Base-by-base conservation (phyloP, 1,284 basidiomycete genomes). In the Porogramme epimiltina region DNA sequence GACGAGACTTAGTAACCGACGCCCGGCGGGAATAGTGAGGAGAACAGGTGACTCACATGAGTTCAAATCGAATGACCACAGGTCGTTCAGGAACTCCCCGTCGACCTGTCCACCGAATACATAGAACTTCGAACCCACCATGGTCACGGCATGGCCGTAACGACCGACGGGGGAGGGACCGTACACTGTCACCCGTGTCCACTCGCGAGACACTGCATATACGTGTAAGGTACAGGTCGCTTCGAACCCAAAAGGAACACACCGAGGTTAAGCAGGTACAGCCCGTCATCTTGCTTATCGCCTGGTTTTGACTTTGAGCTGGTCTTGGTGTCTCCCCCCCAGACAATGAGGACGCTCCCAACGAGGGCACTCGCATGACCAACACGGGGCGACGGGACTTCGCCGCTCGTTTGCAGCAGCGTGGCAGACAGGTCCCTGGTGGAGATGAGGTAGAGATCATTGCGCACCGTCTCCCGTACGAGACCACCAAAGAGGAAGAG, bases 101-200 rank as follows among this genome's bases (percentile, higher is more conserved):
- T 95, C 92, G n/a, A 95, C 93, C 70, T 99, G 96, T 28, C 97
- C 97, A 57, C 97, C 97, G 67, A 98, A 98, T 37, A 99, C 82
- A 67, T 93, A 93, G 74, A 99, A 97, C 66, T 85, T 89, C 58
- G 91, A 92, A 44, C 90, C 93, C 53, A 89, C 81, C 87, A 99
- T 95, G 24, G 91, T 87, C 19, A 95, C 94, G 5, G 95, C 90
- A 72, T 99, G 97, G 1, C 97, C 97, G 67, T 99, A 98, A 45
- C 97, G 81, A 9, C 97, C 97, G 15, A 84, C 82, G 1, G 95
- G 95, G 2, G 84, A 78, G 11, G 87, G 78, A 0, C 91, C 89
- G 31, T 85, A 76, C 13, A 91, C 87, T 6, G 85, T 77, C 33
- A 97, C 90, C 33, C 86, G 84, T 22, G 94, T 97, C 96, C 96